Conservation (phyloP, 768 basidiomycete species). For the Hemileccinum rubropunctum region DNA sequence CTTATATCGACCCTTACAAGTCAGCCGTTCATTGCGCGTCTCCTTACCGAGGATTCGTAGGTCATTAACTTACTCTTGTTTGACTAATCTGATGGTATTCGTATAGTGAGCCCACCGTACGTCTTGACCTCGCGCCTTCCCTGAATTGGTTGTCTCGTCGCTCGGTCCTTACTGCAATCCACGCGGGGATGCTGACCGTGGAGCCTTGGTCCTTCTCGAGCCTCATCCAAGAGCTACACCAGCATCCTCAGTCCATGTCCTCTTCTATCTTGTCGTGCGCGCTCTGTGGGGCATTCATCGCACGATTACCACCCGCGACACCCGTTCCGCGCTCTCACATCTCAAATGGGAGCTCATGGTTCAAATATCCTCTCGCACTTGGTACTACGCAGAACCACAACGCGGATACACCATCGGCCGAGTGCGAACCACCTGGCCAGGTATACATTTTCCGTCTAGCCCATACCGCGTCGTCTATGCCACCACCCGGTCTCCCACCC, state of each 20-base stretch:
- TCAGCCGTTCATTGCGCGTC: constrained; percentile 74
- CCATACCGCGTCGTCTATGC: constrained; percentile 19
- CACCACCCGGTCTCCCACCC: constrained; percentile 22
- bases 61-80: constrained; percentile 33
- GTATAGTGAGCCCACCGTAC: constrained; percentile 78
- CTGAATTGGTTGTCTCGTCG: constrained; percentile 92
- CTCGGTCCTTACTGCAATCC: constrained; percentile 78
- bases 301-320: constrained; percentile 40
- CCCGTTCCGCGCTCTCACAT: constrained; percentile 33
- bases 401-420: constrained; percentile 29
- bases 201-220: constrained; percentile 74
- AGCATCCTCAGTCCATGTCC: constrained; percentile 43
- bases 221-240: constrained; percentile 54
- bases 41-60: constrained; percentile 82
- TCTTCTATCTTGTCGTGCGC: constrained; percentile 62
- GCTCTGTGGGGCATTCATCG: constrained; percentile 63
- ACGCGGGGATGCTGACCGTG: constrained; percentile 81
- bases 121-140: constrained; percentile 91
- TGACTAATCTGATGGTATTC: constrained; percentile 7
- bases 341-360: constrained; percentile 54
- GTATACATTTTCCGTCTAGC: constrained; percentile 70
- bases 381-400: constrained; percentile 25
- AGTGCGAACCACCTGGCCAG: constrained; percentile 37
- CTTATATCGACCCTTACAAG: constrained; percentile 70
- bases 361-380: constrained; percentile 50